A percentile compares a stretch with the other conserved stretches of the same genome.
Evolutionary conservation across 306 rosid species (phyloP).

Genomic region (Sophora flavescens): DNA sequence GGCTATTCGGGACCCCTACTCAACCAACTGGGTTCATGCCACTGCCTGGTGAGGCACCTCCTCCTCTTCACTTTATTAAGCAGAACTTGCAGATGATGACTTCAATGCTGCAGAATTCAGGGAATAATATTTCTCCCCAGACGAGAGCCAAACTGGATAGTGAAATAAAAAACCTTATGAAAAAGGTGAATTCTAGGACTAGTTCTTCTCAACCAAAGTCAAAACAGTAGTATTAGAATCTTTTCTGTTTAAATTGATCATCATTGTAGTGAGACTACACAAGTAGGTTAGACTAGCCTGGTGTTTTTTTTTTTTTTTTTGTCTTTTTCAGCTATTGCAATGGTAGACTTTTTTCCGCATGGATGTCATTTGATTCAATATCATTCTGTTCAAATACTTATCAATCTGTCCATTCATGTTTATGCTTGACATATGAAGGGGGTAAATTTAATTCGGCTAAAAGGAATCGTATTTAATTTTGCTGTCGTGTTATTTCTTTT

Average conservation of each 20-base stretch:
- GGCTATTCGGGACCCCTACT: slow-evolving; percentile 39
- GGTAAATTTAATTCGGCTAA: too few species aligned
- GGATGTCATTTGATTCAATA: slow-evolving; percentile 29
- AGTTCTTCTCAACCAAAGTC: slow-evolving; percentile 46
- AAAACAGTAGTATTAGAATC: slow-evolving; percentile 29
- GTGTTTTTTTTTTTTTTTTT: slow-evolving; percentile 17
- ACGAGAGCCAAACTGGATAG: slow-evolving; percentile 69
- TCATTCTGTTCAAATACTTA: slow-evolving; percentile 8
- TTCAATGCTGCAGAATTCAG: slow-evolving; percentile 71
- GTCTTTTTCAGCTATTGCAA: slow-evolving; percentile 19
- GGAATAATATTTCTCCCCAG: slow-evolving; percentile 69
- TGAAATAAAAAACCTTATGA: slow-evolving; percentile 71
- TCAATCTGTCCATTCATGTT: too few species aligned
- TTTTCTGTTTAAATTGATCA: slow-evolving; percentile 15
- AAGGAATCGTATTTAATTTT: too few species aligned
- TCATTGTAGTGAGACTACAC: slow-evolving; percentile 4
- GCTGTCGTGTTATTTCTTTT: neutral
- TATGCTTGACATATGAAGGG: too few species aligned
- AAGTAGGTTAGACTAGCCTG: slow-evolving; percentile 8
- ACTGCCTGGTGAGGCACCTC: slow-evolving; percentile 50
- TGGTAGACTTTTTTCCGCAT: slow-evolving; percentile 4
- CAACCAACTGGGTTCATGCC: slow-evolving; percentile 38
- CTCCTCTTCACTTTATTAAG: slow-evolving; percentile 65
- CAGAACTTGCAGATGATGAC: slow-evolving; percentile 83
- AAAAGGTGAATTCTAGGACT: slow-evolving; percentile 74